phyloP scores from a whole-genome alignment of 179 eudicot genomes.

The Dionaea muscipula region DNA sequence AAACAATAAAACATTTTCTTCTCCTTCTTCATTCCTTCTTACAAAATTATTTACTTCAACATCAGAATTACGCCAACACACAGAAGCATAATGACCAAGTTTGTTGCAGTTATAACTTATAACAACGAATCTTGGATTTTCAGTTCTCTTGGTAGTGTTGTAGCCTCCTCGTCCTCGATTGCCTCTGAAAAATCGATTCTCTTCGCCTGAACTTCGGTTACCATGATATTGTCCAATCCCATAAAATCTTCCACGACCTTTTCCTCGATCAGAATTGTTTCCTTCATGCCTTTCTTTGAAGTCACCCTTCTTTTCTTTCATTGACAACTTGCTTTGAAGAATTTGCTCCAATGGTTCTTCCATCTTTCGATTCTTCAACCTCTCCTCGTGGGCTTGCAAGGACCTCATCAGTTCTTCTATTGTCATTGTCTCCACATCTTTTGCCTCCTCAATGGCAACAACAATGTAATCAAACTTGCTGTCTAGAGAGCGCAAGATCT shows the following conservation, averaged over 20 bases:
- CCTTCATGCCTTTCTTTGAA: too few species aligned
- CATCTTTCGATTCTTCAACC: not conserved
- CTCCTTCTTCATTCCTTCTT: too few species aligned
- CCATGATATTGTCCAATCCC: too few species aligned
- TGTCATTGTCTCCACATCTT: not conserved
- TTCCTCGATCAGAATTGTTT: too few species aligned
- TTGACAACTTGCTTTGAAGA: not conserved
- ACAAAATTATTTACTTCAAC: too few species aligned
- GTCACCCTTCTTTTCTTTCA: not conserved
- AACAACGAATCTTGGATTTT: not conserved
- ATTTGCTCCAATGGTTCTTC: not conserved
- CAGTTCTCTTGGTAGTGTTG: not conserved
- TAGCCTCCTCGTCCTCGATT: too few species aligned
- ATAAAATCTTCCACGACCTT: too few species aligned
- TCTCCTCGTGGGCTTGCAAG: not conserved
- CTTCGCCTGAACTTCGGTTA: too few species aligned
- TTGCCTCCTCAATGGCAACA: not conserved
- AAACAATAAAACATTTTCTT: too few species aligned
- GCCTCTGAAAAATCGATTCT: too few species aligned
- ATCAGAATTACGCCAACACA: not conserved
- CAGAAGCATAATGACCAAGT: not conserved
- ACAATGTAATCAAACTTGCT: not conserved
- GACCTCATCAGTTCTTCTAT: not conserved
- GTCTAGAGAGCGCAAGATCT: not conserved
- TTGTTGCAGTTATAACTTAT: too few species aligned